Base-by-base conservation (phyloP, 2,329 filamentous ascomycete genomes). In the Aspergillus alliaceus region DNA sequence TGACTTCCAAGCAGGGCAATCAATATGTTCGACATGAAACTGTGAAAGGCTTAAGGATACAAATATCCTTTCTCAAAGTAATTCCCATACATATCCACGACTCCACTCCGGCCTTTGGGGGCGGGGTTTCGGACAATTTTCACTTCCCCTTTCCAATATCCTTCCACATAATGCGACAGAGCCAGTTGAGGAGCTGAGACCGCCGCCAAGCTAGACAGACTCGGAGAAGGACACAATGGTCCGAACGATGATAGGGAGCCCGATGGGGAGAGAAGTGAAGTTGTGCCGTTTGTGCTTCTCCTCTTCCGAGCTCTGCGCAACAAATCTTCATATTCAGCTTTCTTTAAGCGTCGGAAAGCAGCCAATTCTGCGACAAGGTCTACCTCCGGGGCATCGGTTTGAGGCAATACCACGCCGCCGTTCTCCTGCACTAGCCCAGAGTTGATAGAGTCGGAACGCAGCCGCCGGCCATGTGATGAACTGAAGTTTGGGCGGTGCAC, bases 131-230 rank as follows among this genome's bases (percentile, higher is more conserved):
- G 73, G n/a, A 86, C 73, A 29, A 87, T 77, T 53, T 82, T 82
- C 24, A 87, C 79, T 32, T 84, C 76, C 6, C 85, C 85, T 29
- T 81, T 78, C 85, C 85, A 87, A 60, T 84, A 79, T 0, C 84
- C 84, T 55, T 84, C 81, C 0, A 85, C 77, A 59, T 73, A 75
- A n/a, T 70, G 66, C 3, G 72, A 65, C 50, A 76, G 64, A 7
- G 69, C 58, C 35, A 64, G 48, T 20, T 61, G 72, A 31, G 64
- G 60, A 20, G 62, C 55, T 20, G 64, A 57, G 24, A 51, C 40
- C 15, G 61, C 48, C 7, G 59, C 47, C 32, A 50, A 22, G 3
- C 58, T 39, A 4, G 32, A 55, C 1, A 58, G 18, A 24, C 62
- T 64, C 3, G 61, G 56, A 20, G 64, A 63, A 25, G 59, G 58